Evolutionary conservation across 139 green algal genomes (phyloP).

Genomic region (Tetraselmis chui): DNA sequence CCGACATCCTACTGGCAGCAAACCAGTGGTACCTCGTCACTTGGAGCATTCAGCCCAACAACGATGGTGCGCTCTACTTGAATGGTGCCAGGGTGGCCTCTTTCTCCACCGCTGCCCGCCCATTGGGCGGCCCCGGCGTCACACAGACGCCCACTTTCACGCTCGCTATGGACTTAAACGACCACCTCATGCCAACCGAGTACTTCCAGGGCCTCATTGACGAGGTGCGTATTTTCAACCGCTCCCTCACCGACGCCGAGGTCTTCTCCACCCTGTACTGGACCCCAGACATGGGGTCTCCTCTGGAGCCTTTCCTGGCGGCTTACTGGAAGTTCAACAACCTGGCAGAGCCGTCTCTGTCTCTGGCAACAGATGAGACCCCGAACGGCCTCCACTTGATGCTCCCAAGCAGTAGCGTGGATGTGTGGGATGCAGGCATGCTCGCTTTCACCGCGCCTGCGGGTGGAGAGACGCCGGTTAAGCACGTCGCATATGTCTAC

Average conservation of each 20-base stretch:
- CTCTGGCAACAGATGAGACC: constrained; percentile 1
- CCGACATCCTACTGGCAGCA: constrained; percentile 11
- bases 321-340: constrained; percentile 21
- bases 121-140: background rate
- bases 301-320: background rate
- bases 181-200: constrained; percentile 17
- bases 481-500: constrained; percentile 3
- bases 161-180: constrained; percentile 26
- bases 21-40: constrained; percentile 16
- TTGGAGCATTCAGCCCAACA: constrained; percentile 10
- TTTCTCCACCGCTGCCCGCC: constrained; percentile 18
- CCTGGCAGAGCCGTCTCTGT: background rate
- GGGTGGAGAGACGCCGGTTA: background rate
- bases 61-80: constrained; percentile 24
- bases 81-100: constrained; percentile 6
- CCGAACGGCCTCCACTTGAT: background rate
- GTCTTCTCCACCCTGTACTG: constrained; percentile 7
- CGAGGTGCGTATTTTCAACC: constrained; percentile 21
- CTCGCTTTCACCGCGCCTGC: background rate
- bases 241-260: constrained; percentile 8
- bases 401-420: background rate
- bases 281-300: background rate
- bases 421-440: background rate
- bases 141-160: constrained; percentile 9
- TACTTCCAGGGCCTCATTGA: constrained; percentile 24